Percentiles rank a stretch among this genome's conserved stretches.
phyloP scores from a whole-genome alignment of 2,329 filamentous ascomycete genomes.

The Phialemoniopsis sp. region DNA sequence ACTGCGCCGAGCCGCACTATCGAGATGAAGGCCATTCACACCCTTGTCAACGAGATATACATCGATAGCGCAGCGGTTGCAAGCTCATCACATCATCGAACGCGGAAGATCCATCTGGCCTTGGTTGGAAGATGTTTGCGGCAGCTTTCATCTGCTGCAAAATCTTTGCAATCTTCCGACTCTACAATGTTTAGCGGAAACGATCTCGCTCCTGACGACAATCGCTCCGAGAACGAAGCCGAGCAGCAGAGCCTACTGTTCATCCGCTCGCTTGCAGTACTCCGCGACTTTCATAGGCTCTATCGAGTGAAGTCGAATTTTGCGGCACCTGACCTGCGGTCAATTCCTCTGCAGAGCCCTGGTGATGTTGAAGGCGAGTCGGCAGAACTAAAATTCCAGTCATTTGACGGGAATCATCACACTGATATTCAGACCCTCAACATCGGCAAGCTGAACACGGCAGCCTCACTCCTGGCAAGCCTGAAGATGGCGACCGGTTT shows the following conservation, averaged over 20 bases:
- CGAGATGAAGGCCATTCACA: constrained; percentile 62
- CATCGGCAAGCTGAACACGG: constrained; percentile 69
- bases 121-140: constrained; percentile 71
- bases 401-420: constrained; percentile 58
- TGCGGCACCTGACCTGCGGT: constrained; percentile 52
- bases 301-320: constrained; percentile 59
- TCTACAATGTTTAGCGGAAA: constrained; percentile 30
- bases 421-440: constrained; percentile 58
- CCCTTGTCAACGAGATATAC: constrained; percentile 69
- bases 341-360: constrained; percentile 45
- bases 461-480: constrained; percentile 62
- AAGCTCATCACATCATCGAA: constrained; percentile 42
- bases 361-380: constrained; percentile 56
- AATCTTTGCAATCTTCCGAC: constrained; percentile 41
- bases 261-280: constrained; percentile 62
- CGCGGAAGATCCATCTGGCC: constrained; percentile 59
- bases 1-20: constrained; percentile 62
- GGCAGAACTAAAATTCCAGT: constrained; percentile 69
- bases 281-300: constrained; percentile 63
- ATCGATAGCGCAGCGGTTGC: constrained; percentile 50
- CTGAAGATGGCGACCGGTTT: constrained; percentile 70
- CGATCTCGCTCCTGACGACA: constrained; percentile 15
- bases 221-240: constrained; percentile 19
- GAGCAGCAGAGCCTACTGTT: constrained; percentile 59
- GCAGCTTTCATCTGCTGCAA: constrained; percentile 63